Conservation (phyloP, 352 stramenopile genomes). For the Pythium aquatile region DNA sequence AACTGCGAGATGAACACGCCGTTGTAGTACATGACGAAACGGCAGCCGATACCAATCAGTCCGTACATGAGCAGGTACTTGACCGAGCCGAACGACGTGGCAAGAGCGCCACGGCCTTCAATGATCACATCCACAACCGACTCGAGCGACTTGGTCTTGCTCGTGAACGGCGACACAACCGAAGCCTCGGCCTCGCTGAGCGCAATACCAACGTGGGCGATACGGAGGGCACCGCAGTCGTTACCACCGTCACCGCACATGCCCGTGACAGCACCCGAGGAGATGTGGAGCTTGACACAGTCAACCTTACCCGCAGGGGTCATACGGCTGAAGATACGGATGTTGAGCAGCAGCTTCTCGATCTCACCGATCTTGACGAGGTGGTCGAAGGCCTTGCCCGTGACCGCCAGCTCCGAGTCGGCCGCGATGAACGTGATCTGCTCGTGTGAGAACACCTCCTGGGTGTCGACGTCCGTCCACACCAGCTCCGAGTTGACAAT, state of each 20-base stretch:
- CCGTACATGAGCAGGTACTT: slow-evolving; percentile 91
- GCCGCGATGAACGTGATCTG: slow-evolving; percentile 17
- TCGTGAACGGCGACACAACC: slow-evolving; percentile 87
- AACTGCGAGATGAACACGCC: slow-evolving; percentile 86
- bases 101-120: slow-evolving; percentile 84
- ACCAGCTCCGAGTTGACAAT: slow-evolving; percentile 51
- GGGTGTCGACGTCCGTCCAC: slow-evolving; percentile 66
- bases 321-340: slow-evolving; percentile 83
- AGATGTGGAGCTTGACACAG: slow-evolving; percentile 56
- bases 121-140: slow-evolving; percentile 81
- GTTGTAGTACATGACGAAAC: slow-evolving; percentile 87
- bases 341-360: slow-evolving; percentile 54
- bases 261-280: slow-evolving; percentile 56
- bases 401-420: slow-evolving; percentile 58
- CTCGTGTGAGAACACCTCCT: slow-evolving; percentile 36
- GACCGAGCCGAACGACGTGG: slow-evolving; percentile 81
- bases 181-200: slow-evolving; percentile 89
- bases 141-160: slow-evolving; percentile 65
- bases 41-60: slow-evolving; percentile 61
- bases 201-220: slow-evolving; percentile 89
- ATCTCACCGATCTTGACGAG: slow-evolving; percentile 63
- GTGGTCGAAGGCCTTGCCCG: slow-evolving; percentile 69
- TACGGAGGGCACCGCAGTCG: slow-evolving; percentile 89
- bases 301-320: slow-evolving; percentile 68
- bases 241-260: slow-evolving; percentile 90